Evolutionary conservation across 139 green algal genomes (phyloP), one percentile per base, ranked within the genome.

Genomic region (Coelastrella sp.): DNA sequence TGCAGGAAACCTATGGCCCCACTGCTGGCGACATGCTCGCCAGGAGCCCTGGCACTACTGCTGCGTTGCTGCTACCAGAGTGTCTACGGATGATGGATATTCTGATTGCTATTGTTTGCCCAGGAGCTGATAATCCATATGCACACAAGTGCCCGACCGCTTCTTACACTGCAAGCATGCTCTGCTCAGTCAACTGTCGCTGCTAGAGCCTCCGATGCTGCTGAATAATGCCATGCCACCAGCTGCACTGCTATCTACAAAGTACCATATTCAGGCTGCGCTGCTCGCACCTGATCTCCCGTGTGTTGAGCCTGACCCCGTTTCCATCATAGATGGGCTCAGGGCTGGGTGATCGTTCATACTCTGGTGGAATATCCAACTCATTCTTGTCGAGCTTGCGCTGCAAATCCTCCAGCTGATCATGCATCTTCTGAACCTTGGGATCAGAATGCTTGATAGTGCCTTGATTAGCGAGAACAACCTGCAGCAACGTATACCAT

Each of bases 271-370:
- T 47, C 32, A 47, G 32, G 32, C 32, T 47, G 32, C 32, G 32
- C 32, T 47, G 32, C 32, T 47, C 32, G 32, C 81, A 94, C 47
- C 98, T 90, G 22, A 98, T 94, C 86, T 99, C 98, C 10, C 98
- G 91, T 7, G 98, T 99, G 94, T 99, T 99, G 5, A 96, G 93
- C 5, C 98, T 92, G 14, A 98, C 91, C 20, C 98, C 98, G 89
- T 95, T 90, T 5, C 93, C 90, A 86, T 99, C 97, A 90, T 99
- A 99, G n/a, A 98, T 89, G 0, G 98, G 98, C 87, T 97, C 95
- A 0, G 98, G 98, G 5, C 95, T 98, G 54, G 98, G 98, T 2
- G 94, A 98, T 47, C 98, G 96, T 91, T 98, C 87, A 59, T 86
- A 47, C 79, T 91, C 87, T 65, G 87, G 92, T 3, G 94, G 94